Conservation (phyloP, 2,329 filamentous ascomycete genomes). For the Xylariaceae sp. region DNA sequence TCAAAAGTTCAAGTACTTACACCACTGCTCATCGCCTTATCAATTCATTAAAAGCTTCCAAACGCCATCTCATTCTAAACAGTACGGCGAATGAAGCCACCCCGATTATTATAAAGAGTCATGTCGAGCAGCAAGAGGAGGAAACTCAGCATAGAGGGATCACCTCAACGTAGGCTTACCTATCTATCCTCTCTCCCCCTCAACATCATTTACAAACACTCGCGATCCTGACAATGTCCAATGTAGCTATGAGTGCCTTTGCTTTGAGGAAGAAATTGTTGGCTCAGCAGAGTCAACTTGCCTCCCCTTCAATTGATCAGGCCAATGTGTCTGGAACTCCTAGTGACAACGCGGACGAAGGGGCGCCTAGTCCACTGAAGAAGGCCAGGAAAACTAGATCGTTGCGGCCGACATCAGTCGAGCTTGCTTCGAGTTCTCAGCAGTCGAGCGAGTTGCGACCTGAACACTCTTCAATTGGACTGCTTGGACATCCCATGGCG, state of each 20-base stretch:
- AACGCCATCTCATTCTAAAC: neutral
- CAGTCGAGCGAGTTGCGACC: neutral
- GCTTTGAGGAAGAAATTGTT: conserved; percentile 38
- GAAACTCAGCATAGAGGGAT: conserved; percentile 36
- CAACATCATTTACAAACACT: neutral
- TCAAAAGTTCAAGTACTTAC: neutral
- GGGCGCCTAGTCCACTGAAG: conserved; percentile 7
- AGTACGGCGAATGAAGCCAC: neutral
- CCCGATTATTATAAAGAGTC: neutral
- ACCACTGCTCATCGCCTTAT: neutral
- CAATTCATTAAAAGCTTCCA: neutral
- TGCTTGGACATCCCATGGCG: neutral
- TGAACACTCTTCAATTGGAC: neutral
- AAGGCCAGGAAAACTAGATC: conserved; percentile 17
- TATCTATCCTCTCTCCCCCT: neutral
- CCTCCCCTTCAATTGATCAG: neutral
- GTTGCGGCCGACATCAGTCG: neutral
- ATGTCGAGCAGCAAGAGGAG: conserved; percentile 37
- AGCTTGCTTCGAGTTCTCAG: neutral
- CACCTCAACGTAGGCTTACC: conserved; percentile 32
- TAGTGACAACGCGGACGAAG: neutral
- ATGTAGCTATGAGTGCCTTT: conserved; percentile 40
- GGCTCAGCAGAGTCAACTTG: conserved; percentile 19
- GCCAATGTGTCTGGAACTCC: neutral
- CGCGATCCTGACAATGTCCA: no score